Evolutionary conservation across 169 alveolate genomes (phyloP), one percentile per base, ranked within the genome.

Genomic region (Plasmodium yoelii): DNA sequence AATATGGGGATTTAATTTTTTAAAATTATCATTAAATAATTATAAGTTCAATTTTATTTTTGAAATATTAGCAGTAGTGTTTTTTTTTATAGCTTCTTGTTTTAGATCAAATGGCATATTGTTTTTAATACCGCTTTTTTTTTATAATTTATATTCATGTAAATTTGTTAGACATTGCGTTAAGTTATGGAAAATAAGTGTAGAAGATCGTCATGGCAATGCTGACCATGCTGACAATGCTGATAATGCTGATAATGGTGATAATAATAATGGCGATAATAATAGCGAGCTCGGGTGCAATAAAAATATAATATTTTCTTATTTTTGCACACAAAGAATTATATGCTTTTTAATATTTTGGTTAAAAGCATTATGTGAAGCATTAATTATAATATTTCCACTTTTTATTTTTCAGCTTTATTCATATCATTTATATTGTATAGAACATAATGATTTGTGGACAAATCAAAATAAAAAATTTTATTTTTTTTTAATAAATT

Each of bases 21-120:
- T 86, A 39, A 63, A 86, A 56, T 63, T 70, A 19, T 86, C 87
- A 5, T 0, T 42, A 63, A 59, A n/a, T 61, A 5, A 9, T 22
- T 1, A 47, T 12, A 71, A 86, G 10, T 63, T 26, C 63, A 26
- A 51, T 39, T 55, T 24, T 15, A 7, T 49, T 34, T 86, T 69
- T 39, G 91, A 86, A 44, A 22, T 86, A 64, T 86, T 70, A 19
- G 49, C 77, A 18, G 87, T 86, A 6, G 1, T 86, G 28, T 69
- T 51, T 1, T 86, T 86, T 60, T 69, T 55, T 15, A 18, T 70
- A 46, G 86, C 87, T 13, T 86, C 87, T 24, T 59, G 12, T 28
- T 73, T 91, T 64, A 67, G 96, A 22, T 94, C 96, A 0, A 94
- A 94, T 49, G 95, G 95, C 0, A 74, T 92, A 24, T 61, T 94